A percentile compares a stretch with the other conserved stretches of the same genome.
Evolutionary conservation across 2,329 filamentous ascomycete genomes (phyloP).

Genomic region (Fusarium praegraminearum): DNA sequence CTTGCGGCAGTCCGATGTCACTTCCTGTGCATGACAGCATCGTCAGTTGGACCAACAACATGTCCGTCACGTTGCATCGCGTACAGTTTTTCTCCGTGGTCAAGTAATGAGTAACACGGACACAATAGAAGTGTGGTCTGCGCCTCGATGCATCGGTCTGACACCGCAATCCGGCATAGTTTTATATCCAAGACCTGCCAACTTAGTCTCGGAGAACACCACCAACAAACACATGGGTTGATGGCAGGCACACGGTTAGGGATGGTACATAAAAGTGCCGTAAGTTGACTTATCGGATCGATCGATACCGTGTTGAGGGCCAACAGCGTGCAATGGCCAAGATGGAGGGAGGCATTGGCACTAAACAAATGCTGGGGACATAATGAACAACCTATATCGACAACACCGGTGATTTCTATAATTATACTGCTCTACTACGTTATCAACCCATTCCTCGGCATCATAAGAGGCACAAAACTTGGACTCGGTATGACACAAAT

Average conservation of each 20-base stretch:
- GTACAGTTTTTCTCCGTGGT: not conserved
- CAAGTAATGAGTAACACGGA: not conserved
- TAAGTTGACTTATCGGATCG: not conserved
- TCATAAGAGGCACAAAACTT: not conserved
- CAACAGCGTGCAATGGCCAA: not conserved
- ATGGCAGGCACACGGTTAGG: not conserved
- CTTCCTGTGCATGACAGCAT: not conserved
- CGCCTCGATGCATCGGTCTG: not conserved
- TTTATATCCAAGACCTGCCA: slow-evolving; percentile 14
- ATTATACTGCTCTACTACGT: not conserved
- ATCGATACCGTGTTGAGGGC: not conserved
- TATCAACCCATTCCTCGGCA: not conserved
- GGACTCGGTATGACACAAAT: not conserved
- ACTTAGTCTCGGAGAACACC: slow-evolving; percentile 10
- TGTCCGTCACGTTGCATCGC: not conserved
- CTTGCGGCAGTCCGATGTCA: not conserved
- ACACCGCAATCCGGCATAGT: not conserved
- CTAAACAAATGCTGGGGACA: not conserved
- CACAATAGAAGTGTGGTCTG: not conserved
- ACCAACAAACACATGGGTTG: slow-evolving; percentile 15
- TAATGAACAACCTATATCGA: not conserved
- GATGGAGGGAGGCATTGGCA: not conserved
- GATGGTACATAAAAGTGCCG: not conserved
- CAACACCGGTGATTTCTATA: not conserved
- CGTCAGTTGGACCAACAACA: not conserved